Evolutionary conservation across 2,329 filamentous ascomycete genomes (phyloP).

Genomic region (Escovopsis sp.): DNA sequence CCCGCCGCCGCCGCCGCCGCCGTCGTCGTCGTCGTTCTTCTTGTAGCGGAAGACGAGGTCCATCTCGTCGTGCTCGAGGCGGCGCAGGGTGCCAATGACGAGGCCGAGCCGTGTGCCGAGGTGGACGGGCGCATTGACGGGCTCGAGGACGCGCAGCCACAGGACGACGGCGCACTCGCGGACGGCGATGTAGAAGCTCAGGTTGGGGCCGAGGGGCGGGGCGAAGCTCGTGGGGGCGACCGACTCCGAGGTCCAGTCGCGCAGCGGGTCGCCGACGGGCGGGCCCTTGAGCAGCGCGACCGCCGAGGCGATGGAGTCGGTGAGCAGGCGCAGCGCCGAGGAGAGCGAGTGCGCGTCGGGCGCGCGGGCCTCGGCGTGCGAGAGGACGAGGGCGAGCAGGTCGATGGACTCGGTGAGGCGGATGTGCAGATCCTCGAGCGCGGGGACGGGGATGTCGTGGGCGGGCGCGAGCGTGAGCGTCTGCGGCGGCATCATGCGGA

Average conservation of each 20-base stretch:
- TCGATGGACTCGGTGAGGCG: constrained; percentile 73
- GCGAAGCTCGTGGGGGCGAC: constrained; percentile 29
- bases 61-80: constrained; percentile 64
- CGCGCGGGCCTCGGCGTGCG: constrained; percentile 33
- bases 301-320: constrained; percentile 38
- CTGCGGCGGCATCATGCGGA: constrained; percentile 48
- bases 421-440: constrained; percentile 58
- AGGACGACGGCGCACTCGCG: constrained; percentile 57
- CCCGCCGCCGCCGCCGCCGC: constrained; percentile 12
- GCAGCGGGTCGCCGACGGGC: constrained; percentile 23
- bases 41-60: constrained; percentile 58
- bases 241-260: constrained; percentile 29
- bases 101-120: constrained; percentile 53
- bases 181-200: constrained; percentile 63
- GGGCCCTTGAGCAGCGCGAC: constrained; percentile 41
- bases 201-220: constrained; percentile 34
- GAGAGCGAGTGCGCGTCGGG: constrained; percentile 40
- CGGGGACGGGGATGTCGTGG: constrained; percentile 44
- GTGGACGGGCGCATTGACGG: constrained; percentile 45
- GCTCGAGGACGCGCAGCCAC: constrained; percentile 54
- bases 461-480: constrained; percentile 33
- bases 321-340: constrained; percentile 40
- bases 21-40: constrained; percentile 13
- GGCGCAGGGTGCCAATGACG: constrained; percentile 49
- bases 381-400: constrained; percentile 63